Conservation (phyloP, 2,329 filamentous ascomycete species). For the Bipolaris bicolor region DNA sequence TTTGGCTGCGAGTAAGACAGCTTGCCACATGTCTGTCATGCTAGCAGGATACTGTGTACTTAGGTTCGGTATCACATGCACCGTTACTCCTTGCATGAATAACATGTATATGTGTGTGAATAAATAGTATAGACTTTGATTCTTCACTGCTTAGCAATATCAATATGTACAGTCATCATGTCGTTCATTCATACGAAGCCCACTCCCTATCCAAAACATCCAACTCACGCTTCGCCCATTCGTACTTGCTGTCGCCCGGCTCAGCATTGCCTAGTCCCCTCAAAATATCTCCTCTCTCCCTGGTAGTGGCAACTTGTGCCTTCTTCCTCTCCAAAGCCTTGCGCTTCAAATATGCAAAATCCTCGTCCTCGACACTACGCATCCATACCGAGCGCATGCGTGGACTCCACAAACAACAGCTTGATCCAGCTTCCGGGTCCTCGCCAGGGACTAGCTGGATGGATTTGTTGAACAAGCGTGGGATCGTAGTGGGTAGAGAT, state of each 20-base stretch:
- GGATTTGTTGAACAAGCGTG: slow-evolving; percentile 56
- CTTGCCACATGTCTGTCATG: too few relatives aligned
- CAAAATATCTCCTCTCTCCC: slow-evolving; percentile 48
- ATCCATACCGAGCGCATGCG: slow-evolving; percentile 78
- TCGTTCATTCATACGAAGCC: slow-evolving; percentile 37
- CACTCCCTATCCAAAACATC: slow-evolving; percentile 37
- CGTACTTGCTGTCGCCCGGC: slow-evolving; percentile 32
- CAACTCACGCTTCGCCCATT: slow-evolving; percentile 35
- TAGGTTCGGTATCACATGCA: too few relatives aligned
- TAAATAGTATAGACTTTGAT: background rate
- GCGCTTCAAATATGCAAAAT: slow-evolving; percentile 68
- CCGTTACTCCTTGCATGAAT: too few relatives aligned
- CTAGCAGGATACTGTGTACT: too few relatives aligned
- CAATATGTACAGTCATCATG: background rate
- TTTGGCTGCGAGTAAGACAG: background rate
- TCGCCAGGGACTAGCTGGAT: slow-evolving; percentile 62
- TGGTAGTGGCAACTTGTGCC: slow-evolving; percentile 51
- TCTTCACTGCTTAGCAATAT: background rate
- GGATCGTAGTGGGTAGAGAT: slow-evolving; percentile 52
- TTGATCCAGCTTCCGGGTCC: slow-evolving; percentile 51
- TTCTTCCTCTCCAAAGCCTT: slow-evolving; percentile 61
- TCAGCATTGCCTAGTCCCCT: slow-evolving; percentile 32
- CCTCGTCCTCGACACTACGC: slow-evolving; percentile 68
- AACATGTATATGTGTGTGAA: too few relatives aligned
- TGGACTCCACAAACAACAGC: slow-evolving; percentile 80